Evolutionary conservation across 2,329 filamentous ascomycete genomes (phyloP), one percentile per base, ranked within the genome.

Genomic region (Colletotrichum sp.): DNA sequence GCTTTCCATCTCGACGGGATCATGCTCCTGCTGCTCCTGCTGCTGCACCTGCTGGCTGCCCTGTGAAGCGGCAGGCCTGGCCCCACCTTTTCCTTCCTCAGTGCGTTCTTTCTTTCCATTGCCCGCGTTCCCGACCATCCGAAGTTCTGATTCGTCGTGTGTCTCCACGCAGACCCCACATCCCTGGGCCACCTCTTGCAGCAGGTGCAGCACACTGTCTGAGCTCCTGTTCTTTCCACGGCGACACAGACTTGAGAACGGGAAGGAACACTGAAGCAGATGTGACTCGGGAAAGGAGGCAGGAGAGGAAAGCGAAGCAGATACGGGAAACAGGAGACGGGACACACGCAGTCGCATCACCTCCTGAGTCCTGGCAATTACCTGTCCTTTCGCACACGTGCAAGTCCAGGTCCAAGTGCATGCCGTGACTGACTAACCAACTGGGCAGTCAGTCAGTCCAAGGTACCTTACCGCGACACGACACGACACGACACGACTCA

Each of bases 31-130:
- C 43, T 48, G 48, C 52, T 68, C 66, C 66, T 36, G n/a, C 27
- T 22, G 27, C 55, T 58, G 55, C 55, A 27, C 22, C 55, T 66
- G 48, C 34, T 30, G 34, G 28, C 43, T 74, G 58, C 71, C 55
- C 36, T 56, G 22, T 39, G 28, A 32, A 27, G 32, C 36, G 52
- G 28, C 36, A 25, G 48, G 71, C 30, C 61, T 32, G 55, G 68
- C 15, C 30, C 72, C 72, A 71, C 55, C 52, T 58, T 39, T 60
- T 68, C 25, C 66, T 68, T 68, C 64, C 64, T 66, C 67, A 32
- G 56, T 70, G 67, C 67, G 67, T 39, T 66, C 56, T 55, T 62
- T 75, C 39, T 65, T 74, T 75, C 72, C 62, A 71, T 72, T 6
- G 56, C 55, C 36, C 68, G 22, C 34, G 52, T 66, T 62, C 52